Base-by-base conservation (phyloP, 116 monocot species). In the Phalaenopsis hybrid region DNA sequence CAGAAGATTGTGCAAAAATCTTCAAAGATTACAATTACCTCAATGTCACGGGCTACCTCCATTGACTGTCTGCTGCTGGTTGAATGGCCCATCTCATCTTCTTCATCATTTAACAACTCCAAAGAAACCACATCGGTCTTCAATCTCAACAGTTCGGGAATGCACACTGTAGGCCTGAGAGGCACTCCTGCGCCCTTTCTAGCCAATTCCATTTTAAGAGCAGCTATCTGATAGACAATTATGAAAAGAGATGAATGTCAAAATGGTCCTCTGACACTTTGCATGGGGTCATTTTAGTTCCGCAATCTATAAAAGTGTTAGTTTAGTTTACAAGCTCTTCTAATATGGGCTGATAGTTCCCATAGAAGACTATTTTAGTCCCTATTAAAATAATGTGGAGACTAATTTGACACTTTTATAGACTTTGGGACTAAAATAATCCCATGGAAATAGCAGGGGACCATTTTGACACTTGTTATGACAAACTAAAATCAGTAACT, bases 41-140 rank as follows among this genome's bases (percentile, higher is more conserved):
- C 88, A 43, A 89, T 87, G 82, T 92, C 90, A 75, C 88, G 91
- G 10, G 87, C 90, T 21, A 90, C 93, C 76, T 91, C 92, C 89
- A 90, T 87, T 77, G 92, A 86, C 55, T 88, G 88, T 55, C 91
- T 90, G 34, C 81, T 74, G 46, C 69, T 80, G 81, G 50, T 20
- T 72, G 75, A 82, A 69, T 74, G 70, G 41, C n/a, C 28, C 48
- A 78, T 50, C 73, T 78, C 76, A 80, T 83, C 79, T 33, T 17
- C 81, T 55, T 77, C 82, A 82, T 84, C 37, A 44, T 81, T 86
- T 85, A 85, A 82, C 13, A 86, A 86, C 50, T 84, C 57, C 73
- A 85, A 79, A 28, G 89, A 86, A 61, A 84, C 57, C 73, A 49
- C 69, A 49, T 82, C 44, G 6, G 44, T 21, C 79, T 85, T 92